Conservation (phyloP, 2,329 filamentous ascomycete species). For the Diaporthe eres region DNA sequence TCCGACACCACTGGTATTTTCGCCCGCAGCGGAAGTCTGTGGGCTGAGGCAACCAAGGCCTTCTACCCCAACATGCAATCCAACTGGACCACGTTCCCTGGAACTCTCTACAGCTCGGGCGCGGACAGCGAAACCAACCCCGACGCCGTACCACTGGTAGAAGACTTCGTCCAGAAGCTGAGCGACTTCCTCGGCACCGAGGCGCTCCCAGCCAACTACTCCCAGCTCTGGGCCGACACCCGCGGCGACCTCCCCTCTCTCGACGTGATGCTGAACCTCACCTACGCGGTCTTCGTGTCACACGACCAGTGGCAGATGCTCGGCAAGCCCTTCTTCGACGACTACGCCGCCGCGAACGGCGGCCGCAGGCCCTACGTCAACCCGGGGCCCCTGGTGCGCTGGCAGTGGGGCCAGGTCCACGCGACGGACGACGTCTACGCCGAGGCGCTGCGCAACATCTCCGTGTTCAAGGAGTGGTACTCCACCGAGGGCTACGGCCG, state of each 20-base stretch:
- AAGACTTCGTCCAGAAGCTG: constrained; percentile 48
- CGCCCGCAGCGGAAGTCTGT: constrained; percentile 52
- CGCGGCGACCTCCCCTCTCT: constrained; percentile 43
- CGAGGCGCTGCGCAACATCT: constrained; percentile 35
- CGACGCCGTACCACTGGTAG: constrained; percentile 45
- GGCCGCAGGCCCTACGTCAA: constrained; percentile 28
- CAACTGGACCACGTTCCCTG: constrained; percentile 53
- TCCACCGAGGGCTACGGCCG: constrained; percentile 41
- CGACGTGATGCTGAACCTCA: constrained; percentile 48
- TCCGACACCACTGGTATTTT: constrained; percentile 63
- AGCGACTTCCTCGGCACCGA: constrained; percentile 47
- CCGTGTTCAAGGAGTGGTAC: constrained; percentile 39
- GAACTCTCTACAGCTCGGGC: constrained; percentile 50
- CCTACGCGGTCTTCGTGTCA: constrained; percentile 54
- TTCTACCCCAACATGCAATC: constrained; percentile 47
- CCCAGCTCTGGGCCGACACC: constrained; percentile 46
- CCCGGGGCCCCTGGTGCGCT: constrained; percentile 12
- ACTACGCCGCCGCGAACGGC: constrained; percentile 52
- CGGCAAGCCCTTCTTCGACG: constrained; percentile 55
- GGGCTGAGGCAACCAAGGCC: constrained; percentile 51
- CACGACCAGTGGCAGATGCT: constrained; percentile 55
- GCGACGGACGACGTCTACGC: constrained; percentile 39
- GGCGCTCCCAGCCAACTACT: constrained; percentile 44
- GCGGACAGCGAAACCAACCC: constrained; percentile 38
- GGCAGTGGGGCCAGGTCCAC: constrained; percentile 28